Percentiles rank a stretch among this genome's conserved stretches.
Conservation (phyloP, 1,284 basidiomycete species). For the Trametes pubescens region DNA sequence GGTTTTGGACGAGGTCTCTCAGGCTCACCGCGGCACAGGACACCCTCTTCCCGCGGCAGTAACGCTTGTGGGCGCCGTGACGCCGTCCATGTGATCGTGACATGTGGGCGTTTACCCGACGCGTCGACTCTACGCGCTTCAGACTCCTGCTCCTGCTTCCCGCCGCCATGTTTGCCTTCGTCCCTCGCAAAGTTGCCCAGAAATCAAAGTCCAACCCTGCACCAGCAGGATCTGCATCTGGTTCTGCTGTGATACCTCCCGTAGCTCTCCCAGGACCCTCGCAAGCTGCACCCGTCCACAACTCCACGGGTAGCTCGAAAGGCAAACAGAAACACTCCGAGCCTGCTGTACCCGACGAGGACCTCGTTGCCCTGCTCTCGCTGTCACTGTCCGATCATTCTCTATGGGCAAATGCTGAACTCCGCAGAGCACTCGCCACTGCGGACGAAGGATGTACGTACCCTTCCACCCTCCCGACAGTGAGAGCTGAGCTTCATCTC, state of each 20-base stretch:
- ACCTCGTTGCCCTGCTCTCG: conserved; percentile 56
- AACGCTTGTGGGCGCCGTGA: conserved; percentile 16
- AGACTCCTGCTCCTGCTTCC: too few relatives aligned
- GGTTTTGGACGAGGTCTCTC: neutral
- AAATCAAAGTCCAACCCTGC: conserved; percentile 13
- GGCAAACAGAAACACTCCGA: conserved; percentile 26
- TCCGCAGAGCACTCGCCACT: conserved; percentile 57
- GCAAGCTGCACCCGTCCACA: neutral
- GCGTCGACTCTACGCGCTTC: neutral
- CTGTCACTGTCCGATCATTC: conserved; percentile 73
- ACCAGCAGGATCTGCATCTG: neutral
- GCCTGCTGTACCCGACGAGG: conserved; percentile 45
- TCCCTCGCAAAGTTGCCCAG: conserved; percentile 40
- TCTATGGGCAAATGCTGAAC: conserved; percentile 63
- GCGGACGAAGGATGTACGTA: conserved; percentile 60
- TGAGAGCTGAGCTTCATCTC: conserved; percentile 29
- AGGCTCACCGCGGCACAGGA: neutral
- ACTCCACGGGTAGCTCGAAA: conserved; percentile 24
- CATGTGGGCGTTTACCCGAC: neutral
- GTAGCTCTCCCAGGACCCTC: neutral
- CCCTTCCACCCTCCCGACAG: conserved; percentile 12
- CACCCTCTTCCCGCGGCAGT: conserved; percentile 10
- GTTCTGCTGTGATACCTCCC: neutral
- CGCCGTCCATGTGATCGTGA: conserved; percentile 3
- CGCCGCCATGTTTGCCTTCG: conserved; percentile 39